A percentile compares a stretch with the other conserved stretches of the same genome.
Conservation (phyloP, 441 rosid species). For the Arabidopsis lyrata region DNA sequence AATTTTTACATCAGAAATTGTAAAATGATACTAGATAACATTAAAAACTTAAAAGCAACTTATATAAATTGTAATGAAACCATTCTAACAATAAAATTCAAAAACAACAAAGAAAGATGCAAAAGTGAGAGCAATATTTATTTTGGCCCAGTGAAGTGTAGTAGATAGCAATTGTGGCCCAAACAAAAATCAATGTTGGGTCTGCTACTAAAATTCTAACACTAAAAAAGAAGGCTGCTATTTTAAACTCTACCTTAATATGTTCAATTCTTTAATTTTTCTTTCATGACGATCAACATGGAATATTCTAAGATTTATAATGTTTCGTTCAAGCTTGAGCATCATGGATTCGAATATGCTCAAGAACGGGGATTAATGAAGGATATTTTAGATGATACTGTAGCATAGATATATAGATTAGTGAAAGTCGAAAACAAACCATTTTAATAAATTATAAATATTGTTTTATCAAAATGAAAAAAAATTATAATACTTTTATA, state of each 20-base stretch:
- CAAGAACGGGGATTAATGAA: too few species aligned
- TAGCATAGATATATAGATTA: not conserved
- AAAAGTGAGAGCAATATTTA: not conserved
- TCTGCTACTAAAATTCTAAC: not conserved
- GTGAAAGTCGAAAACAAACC: not conserved
- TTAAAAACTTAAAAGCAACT: not conserved
- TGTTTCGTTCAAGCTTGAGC: constrained; percentile 12
- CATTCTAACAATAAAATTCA: not conserved
- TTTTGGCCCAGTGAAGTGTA: constrained; percentile 12
- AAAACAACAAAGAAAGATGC: constrained; percentile 6
- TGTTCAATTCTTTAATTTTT: not conserved
- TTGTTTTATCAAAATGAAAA: not conserved
- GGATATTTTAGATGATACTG: not conserved
- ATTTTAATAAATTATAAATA: not conserved
- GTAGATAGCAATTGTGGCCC: constrained; percentile 3
- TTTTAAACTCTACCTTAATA: not conserved
- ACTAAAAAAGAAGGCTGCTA: not conserved
- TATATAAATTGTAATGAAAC: not conserved
- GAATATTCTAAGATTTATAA: constrained; percentile 4
- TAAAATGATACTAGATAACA: not conserved
- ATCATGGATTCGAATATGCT: constrained; percentile 30
- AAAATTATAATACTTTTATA: not conserved
- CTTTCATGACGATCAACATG: constrained; percentile 7
- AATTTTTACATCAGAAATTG: not conserved
- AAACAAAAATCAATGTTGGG: not conserved